Evolutionary conservation across 768 basidiomycete genomes (phyloP).

Genomic region (Suillus bovinus): DNA sequence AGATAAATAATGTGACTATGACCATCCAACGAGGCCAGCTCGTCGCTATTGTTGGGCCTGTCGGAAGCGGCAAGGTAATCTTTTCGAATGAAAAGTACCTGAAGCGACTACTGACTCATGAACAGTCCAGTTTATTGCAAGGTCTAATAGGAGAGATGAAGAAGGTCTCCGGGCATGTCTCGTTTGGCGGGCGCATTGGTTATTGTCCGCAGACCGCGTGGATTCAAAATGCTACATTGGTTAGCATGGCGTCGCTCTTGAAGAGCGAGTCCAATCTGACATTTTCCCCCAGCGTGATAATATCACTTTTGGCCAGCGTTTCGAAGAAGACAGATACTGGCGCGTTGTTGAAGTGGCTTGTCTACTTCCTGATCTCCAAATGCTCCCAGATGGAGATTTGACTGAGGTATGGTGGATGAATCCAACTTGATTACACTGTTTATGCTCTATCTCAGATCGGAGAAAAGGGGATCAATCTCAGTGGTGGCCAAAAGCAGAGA

Average conservation of each 20-base stretch:
- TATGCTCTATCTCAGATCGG: slow-evolving; percentile 48
- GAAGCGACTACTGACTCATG: not conserved
- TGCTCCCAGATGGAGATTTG: slow-evolving; percentile 68
- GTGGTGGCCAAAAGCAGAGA: slow-evolving; percentile 67
- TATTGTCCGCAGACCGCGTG: slow-evolving; percentile 77
- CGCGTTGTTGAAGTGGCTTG: slow-evolving; percentile 55
- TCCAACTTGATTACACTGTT: not conserved
- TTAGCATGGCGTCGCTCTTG: slow-evolving; percentile 18
- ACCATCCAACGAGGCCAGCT: slow-evolving; percentile 56
- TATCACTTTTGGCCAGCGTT: slow-evolving; percentile 64
- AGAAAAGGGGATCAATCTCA: slow-evolving; percentile 68
- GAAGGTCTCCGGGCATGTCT: slow-evolving; percentile 48
- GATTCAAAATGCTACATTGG: slow-evolving; percentile 71
- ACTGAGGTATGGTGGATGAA: slow-evolving; percentile 52
- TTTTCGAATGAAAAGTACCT: not conserved
- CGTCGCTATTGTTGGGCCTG: slow-evolving; percentile 64
- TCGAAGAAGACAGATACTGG: slow-evolving; percentile 69
- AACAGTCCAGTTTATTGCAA: slow-evolving; percentile 53
- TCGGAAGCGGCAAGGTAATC: slow-evolving; percentile 65
- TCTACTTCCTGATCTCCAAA: slow-evolving; percentile 61
- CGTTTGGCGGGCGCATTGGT: slow-evolving; percentile 64
- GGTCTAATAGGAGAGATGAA: slow-evolving; percentile 76
- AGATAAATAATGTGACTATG: slow-evolving; percentile 50
- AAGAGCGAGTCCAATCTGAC: not conserved
- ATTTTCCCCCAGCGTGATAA: slow-evolving; percentile 52